phyloP scores from a whole-genome alignment of 495 filamentous ascomycete genomes.

The Aspergillus nanangensis region DNA sequence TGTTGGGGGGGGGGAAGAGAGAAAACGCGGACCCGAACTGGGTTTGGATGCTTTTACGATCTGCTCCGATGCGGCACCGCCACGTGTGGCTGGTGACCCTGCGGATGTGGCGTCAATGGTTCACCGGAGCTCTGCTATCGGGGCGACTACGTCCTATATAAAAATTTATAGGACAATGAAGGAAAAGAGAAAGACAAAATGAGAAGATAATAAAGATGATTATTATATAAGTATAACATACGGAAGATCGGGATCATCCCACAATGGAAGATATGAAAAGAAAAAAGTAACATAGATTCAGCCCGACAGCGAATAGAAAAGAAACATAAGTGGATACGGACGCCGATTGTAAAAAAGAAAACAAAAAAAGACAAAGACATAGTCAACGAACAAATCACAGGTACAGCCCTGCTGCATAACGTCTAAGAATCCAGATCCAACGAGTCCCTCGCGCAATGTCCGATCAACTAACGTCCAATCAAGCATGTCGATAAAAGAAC shows the following conservation, averaged over 20 bases:
- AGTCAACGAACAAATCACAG: constrained; percentile 17
- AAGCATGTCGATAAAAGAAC: not conserved
- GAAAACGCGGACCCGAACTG: constrained; percentile 28
- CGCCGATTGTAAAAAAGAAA: constrained; percentile 32
- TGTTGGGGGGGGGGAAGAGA: constrained; percentile 27
- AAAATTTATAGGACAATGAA: no score
- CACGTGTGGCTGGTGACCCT: constrained; percentile 21
- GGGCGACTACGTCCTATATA: no score
- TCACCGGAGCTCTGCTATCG: no score
- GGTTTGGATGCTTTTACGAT: constrained; percentile 38
- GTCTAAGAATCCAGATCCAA: constrained; percentile 36
- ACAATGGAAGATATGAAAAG: constrained; percentile 14
- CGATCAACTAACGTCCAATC: constrained; percentile 1
- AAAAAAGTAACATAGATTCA: constrained; percentile 25
- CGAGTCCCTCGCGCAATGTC: constrained; percentile 16
- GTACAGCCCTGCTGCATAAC: constrained; percentile 26
- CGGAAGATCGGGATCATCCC: constrained; percentile 19
- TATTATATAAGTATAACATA: constrained; percentile 44
- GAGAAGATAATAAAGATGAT: constrained; percentile 17
- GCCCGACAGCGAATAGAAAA: constrained; percentile 18
- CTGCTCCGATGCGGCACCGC: constrained; percentile 41
- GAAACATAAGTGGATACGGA: constrained; percentile 24
- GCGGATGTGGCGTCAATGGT: no score
- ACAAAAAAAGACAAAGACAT: constrained; percentile 16
- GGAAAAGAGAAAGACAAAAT: not conserved